Conservation (phyloP, 208 protist species). For the Balamuthia mandrillaris region DNA sequence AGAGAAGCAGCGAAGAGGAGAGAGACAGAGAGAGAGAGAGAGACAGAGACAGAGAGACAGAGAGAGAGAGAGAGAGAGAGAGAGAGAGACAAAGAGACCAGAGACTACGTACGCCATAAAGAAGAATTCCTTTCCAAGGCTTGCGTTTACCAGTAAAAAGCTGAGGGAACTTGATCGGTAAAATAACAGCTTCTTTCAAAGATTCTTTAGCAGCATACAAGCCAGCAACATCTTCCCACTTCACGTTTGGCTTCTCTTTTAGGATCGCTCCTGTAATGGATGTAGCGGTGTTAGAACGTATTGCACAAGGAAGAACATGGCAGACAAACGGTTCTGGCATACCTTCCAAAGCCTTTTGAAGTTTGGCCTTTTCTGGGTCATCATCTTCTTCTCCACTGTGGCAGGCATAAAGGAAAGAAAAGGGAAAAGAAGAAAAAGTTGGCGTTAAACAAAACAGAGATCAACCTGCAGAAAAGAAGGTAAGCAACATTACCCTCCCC, state of each 20-base stretch:
- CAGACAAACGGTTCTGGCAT: no score
- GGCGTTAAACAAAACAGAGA: no score
- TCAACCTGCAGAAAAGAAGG: not conserved
- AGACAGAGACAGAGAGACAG: not conserved
- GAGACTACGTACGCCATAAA: slow-evolving; percentile 77
- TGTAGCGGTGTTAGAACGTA: not conserved
- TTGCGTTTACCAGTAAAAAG: slow-evolving; percentile 89
- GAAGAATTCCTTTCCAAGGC: slow-evolving; percentile 86
- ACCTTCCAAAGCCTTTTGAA: slow-evolving; percentile 76
- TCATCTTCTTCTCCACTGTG: slow-evolving; percentile 71
- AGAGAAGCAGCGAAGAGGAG: no score
- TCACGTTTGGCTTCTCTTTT: slow-evolving; percentile 88
- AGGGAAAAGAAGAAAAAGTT: not conserved
- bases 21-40: not conserved
- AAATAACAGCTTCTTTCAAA: slow-evolving; percentile 93
- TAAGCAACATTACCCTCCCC: not conserved
- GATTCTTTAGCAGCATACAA: slow-evolving; percentile 89
- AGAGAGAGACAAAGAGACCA: not conserved
- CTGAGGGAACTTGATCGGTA: slow-evolving; percentile 92
- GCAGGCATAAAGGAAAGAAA: slow-evolving; percentile 17
- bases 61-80: no score
- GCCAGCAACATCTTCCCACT: slow-evolving; percentile 90
- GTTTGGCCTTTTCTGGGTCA: slow-evolving; percentile 82
- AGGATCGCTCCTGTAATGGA: slow-evolving; percentile 73
- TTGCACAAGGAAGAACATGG: no score